Percentiles rank a stretch among this genome's conserved stretches.
phyloP scores from a whole-genome alignment of 2,329 filamentous ascomycete genomes.

The Hypoxylon rubiginosum region DNA sequence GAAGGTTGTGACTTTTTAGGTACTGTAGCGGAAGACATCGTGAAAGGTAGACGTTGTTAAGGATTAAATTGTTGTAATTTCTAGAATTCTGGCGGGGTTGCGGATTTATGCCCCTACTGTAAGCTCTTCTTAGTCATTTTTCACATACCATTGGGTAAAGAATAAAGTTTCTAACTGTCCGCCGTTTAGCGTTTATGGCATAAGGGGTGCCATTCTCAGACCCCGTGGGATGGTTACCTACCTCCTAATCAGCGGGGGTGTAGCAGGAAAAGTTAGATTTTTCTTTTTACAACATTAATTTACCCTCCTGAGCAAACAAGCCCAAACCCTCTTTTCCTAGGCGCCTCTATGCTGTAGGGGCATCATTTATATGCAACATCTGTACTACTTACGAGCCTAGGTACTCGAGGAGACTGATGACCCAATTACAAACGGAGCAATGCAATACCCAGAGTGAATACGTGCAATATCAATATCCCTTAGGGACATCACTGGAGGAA shows the following conservation, averaged over 20 bases:
- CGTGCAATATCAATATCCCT: no score
- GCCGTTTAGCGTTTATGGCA: background rate
- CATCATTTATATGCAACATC: background rate
- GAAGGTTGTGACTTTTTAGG: slow-evolving; percentile 16
- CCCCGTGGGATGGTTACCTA: no score
- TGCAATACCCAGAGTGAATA: no score
- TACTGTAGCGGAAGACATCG: slow-evolving; percentile 12
- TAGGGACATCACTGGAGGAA: no score
- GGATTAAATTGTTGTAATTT: slow-evolving; percentile 9
- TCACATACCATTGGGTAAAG: background rate
- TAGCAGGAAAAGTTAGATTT: no score
- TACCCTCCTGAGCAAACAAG: no score
- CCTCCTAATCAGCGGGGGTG: no score
- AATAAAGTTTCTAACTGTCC: background rate
- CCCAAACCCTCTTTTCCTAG: background rate
- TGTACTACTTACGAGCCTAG: no score
- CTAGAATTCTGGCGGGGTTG: background rate
- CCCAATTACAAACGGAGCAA: no score
- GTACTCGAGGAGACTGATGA: no score
- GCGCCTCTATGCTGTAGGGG: background rate
- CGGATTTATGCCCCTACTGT: background rate
- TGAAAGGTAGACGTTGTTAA: slow-evolving; percentile 8
- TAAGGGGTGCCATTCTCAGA: background rate
- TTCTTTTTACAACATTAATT: no score
- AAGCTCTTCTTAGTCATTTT: background rate